Conservation (phyloP, 176 grass and related monocot species). For the Ampelocalamus luodianensis region DNA sequence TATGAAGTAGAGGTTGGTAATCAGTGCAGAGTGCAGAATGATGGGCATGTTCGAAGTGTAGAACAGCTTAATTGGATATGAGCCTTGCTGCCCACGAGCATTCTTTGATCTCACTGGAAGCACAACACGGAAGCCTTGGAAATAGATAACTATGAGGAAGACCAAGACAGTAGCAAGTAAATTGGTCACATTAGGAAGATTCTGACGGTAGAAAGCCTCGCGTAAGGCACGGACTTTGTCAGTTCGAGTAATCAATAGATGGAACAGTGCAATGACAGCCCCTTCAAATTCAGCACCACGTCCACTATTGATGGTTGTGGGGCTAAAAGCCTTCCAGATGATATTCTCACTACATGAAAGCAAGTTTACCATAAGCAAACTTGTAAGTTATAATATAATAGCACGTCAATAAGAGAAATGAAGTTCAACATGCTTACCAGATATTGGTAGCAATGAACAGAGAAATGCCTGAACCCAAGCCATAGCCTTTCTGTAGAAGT, state of each 20-base stretch:
- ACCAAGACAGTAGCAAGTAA: slow-evolving; percentile 79
- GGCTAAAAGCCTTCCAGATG: slow-evolving; percentile 99
- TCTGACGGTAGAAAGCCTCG: slow-evolving; percentile 89
- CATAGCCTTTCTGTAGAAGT: slow-evolving; percentile 95
- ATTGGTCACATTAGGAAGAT: slow-evolving; percentile 54
- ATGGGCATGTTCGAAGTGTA: slow-evolving; percentile 98
- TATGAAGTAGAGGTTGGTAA: slow-evolving; percentile 94
- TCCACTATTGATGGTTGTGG: slow-evolving; percentile 92
- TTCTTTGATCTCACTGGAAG: slow-evolving; percentile 94
- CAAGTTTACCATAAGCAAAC: slow-evolving; percentile 3
- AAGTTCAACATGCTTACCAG: slow-evolving; percentile 53
- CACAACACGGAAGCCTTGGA: slow-evolving; percentile 96
- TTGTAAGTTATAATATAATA: neutral
- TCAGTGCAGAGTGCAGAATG: slow-evolving; percentile 88
- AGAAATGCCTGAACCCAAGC: slow-evolving; percentile 93
- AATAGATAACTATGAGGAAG: slow-evolving; percentile 95
- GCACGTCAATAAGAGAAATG: slow-evolving; percentile 4
- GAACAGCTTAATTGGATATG: slow-evolving; percentile 95
- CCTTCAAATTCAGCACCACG: slow-evolving; percentile 98
- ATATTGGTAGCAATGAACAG: slow-evolving; percentile 96
- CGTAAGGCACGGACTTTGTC: slow-evolving; percentile 84
- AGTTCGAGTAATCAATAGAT: slow-evolving; percentile 83
- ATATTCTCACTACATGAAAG: slow-evolving; percentile 72
- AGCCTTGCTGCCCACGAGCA: slow-evolving; percentile 91
- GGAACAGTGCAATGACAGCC: slow-evolving; percentile 92